Conservation (phyloP, 345 rosid genomes). For the Schrenkiella parvula region DNA sequence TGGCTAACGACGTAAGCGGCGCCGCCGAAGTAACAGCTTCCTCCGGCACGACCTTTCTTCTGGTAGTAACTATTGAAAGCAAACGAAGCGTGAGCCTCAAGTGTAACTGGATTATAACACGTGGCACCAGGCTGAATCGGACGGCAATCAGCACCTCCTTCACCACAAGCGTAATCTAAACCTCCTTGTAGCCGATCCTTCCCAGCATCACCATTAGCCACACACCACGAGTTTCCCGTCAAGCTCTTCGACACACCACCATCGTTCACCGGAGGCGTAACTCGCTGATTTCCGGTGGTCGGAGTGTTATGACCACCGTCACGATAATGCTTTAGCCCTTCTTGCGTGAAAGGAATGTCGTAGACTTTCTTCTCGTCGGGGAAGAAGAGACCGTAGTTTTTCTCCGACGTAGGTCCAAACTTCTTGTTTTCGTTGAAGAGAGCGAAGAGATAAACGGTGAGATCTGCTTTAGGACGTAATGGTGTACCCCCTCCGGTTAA, state of each 20-base stretch:
- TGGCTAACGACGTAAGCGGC: conserved; percentile 77
- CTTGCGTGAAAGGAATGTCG: conserved; percentile 61
- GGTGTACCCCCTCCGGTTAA: conserved; percentile 92
- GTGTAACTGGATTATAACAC: conserved; percentile 70
- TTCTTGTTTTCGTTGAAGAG: conserved; percentile 87
- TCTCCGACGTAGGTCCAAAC: conserved; percentile 77
- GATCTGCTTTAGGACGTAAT: conserved; percentile 66
- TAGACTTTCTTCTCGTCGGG: conserved; percentile 79
- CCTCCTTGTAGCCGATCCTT: conserved; percentile 61
- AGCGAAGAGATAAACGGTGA: conserved; percentile 86
- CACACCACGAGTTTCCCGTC: conserved; percentile 68
- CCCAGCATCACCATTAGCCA: conserved; percentile 63
- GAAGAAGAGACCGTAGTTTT: conserved; percentile 89
- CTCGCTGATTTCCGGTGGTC: conserved; percentile 10
- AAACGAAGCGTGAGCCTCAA: conserved; percentile 90
- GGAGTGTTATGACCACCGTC: conserved; percentile 33
- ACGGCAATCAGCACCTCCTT: conserved; percentile 84
- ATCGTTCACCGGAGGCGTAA: conserved; percentile 29
- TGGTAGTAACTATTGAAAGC: conserved; percentile 95
- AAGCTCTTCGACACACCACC: conserved; percentile 54
- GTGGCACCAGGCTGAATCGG: conserved; percentile 66
- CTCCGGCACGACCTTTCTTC: conserved; percentile 59
- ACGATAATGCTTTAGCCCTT: conserved; percentile 51
- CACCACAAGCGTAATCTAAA: conserved; percentile 83
- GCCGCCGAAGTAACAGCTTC: conserved; percentile 85